phyloP scores from a whole-genome alignment of 176 grass and related monocot genomes.

The Tillandsia leiboldiana region DNA sequence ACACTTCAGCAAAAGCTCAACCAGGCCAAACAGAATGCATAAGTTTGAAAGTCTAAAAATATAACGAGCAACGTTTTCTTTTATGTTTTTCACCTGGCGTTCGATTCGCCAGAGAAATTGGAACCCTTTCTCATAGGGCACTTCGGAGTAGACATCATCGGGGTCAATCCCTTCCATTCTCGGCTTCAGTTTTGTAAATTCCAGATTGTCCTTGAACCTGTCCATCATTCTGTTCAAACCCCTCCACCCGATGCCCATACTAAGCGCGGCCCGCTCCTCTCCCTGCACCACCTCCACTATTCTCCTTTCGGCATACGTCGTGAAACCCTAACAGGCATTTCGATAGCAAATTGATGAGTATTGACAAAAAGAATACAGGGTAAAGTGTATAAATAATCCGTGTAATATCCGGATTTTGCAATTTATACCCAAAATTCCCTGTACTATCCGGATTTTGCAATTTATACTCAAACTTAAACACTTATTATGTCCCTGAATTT shows the following conservation, averaged over 20 bases:
- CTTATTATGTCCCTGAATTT: too few relatives aligned
- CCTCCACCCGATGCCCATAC: slow-evolving; percentile 80
- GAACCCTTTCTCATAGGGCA: slow-evolving; percentile 96
- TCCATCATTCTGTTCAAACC: slow-evolving; percentile 68
- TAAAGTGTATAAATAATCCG: too few relatives aligned
- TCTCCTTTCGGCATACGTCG: slow-evolving; percentile 88
- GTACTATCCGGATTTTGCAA: too few relatives aligned
- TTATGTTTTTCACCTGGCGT: slow-evolving; percentile 41
- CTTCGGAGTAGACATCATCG: slow-evolving; percentile 77
- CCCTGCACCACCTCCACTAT: slow-evolving; percentile 94
- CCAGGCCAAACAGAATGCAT: too few relatives aligned
- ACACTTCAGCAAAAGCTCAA: neutral
- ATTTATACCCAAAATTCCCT: too few relatives aligned
- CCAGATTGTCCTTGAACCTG: slow-evolving; percentile 91
- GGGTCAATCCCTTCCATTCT: slow-evolving; percentile 79
- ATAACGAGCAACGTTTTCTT: too few relatives aligned
- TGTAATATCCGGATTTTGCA: too few relatives aligned
- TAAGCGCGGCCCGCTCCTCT: slow-evolving; percentile 68
- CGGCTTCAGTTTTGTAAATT: slow-evolving; percentile 89
- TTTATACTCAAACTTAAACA: too few relatives aligned
- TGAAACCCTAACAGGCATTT: slow-evolving; percentile 49
- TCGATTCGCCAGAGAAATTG: slow-evolving; percentile 96
- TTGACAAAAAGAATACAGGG: too few relatives aligned
- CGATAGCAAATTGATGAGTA: too few relatives aligned
- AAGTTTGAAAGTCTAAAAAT: too few relatives aligned